Evolutionary conservation across 2,329 filamentous ascomycete genomes (phyloP), one percentile per base, ranked within the genome.

Genomic region (Ophiostoma pallidulum): DNA sequence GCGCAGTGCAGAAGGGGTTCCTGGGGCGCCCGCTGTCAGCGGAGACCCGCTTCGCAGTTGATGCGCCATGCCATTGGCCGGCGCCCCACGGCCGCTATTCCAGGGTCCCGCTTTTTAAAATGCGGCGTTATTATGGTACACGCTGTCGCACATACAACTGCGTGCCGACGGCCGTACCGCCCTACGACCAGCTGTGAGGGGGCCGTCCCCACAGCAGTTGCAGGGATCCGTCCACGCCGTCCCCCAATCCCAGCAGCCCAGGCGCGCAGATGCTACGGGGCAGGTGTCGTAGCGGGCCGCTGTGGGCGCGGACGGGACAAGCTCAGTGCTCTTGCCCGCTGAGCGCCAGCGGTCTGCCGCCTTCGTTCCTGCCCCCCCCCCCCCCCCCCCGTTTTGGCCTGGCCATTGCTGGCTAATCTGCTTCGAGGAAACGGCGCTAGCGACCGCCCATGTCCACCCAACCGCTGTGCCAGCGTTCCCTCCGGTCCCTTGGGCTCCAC

Each of bases 21-120:
- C 22, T 37, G 32, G 20, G 19, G 19, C 31, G 33, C 12, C 29
- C 14, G 22, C 41, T 7, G 41, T 44, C 24, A 16, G 20, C 16
- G 3, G 12, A 31, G 8, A 4, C 24, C 42, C 42, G 33, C 16
- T 33, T 45, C 36, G 14, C 14, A 19, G 24, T 10, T 4, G 18
- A 26, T 19, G 32, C 24, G 33, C 24, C 16, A 16, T 13, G 4
- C 33, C 18, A 45, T 45, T 45, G 42, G 42, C 33, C 33, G 4
- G 18, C n/a, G 26, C 28, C 12, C 13, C 20, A 26, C 39, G 43
- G 48, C 38, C 47, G 48, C 48, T 45, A 50, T 16, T 43, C 28
- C 4, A 2, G 4, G 13, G 43, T 7, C 39, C 48, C 48, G 44
- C 48, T 47, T 43, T 44, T 47, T 50, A 41, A 47, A 47, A 50